Percentiles rank a stretch among this genome's conserved stretches.
Evolutionary conservation across 345 rosid genomes (phyloP).

Genomic region (Rhizophora mangle): DNA sequence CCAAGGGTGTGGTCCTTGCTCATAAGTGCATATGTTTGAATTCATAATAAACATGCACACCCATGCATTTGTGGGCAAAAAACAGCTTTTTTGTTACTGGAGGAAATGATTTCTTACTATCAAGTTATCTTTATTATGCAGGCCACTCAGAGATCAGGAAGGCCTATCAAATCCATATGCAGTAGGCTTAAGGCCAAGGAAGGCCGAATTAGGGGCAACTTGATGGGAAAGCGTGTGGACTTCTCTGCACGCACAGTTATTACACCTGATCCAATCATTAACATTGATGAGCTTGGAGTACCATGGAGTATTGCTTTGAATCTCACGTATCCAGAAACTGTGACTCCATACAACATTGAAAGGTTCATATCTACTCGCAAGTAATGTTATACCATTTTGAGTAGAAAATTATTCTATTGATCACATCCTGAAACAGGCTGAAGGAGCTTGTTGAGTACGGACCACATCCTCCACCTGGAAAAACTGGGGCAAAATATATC

Average conservation of each 20-base stretch:
- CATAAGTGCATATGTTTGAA: not conserved
- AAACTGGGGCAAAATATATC: constrained; percentile 94
- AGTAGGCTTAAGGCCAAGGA: constrained; percentile 98
- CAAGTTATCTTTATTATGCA: constrained; percentile 31
- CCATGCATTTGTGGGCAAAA: not conserved
- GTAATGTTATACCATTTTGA: not conserved
- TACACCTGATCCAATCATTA: constrained; percentile 95
- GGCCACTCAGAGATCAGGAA: constrained; percentile 98
- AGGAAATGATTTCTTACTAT: constrained; percentile 9
- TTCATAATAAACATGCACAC: not conserved
- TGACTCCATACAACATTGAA: constrained; percentile 95
- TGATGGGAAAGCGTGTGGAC: constrained; percentile 99
- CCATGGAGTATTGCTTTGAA: constrained; percentile 98
- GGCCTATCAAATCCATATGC: constrained; percentile 94
- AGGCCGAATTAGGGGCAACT: constrained; percentile 91
- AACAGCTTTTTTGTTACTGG: not conserved
- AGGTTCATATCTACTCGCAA: constrained; percentile 40
- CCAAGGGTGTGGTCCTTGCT: constrained; percentile 63
- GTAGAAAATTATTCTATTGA: not conserved
- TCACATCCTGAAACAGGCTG: constrained; percentile 43
- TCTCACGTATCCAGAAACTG: constrained; percentile 93
- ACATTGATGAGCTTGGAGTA: constrained; percentile 90
- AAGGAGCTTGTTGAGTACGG: constrained; percentile 96
- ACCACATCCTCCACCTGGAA: constrained; percentile 97
- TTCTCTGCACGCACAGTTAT: constrained; percentile 98